Percentiles rank a stretch among this genome's conserved stretches.
These are phyloP conservation scores for Aphanomyces astaci DNA, from an alignment of 352 stramenopile genomes.

Conservation along the genomic window DNA sequence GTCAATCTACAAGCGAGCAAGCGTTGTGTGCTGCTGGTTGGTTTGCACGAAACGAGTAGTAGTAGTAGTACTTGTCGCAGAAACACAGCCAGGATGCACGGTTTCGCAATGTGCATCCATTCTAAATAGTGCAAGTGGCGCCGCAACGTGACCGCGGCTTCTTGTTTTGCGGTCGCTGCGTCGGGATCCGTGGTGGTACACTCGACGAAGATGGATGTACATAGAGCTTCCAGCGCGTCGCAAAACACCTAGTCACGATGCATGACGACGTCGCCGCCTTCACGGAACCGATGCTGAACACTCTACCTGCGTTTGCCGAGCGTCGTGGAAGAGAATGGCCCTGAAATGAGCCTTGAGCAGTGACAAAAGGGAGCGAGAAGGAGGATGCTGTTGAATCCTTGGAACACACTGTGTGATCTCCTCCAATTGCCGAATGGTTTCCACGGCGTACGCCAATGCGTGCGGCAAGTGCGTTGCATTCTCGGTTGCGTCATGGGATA, in stretches of 20 bases:
- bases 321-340: constrained; percentile 21
- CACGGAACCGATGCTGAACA: too few species aligned
- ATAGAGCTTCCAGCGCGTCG: constrained; percentile 1
- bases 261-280: too few species aligned
- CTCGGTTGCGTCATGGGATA: not conserved
- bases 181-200: too few species aligned
- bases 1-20: too few species aligned
- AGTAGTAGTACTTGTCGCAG: constrained; percentile 10
- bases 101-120: constrained; percentile 18
- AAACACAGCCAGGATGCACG: constrained; percentile 15
- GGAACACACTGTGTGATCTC: constrained; percentile 8
- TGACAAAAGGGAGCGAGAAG: constrained; percentile 9
- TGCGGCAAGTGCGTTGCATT: not conserved
- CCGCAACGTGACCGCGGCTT: too few species aligned
- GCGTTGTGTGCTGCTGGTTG: too few species aligned
- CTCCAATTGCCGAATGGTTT: constrained; percentile 14
- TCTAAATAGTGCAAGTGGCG: constrained; percentile 20
- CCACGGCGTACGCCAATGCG: constrained; percentile 6
- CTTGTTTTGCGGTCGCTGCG: too few species aligned
- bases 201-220: not conserved
- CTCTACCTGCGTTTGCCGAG: constrained; percentile 7
- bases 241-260: constrained; percentile 19
- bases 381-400: not conserved
- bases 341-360: constrained; percentile 19
- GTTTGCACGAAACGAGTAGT: not conserved